A percentile compares a stretch with the other conserved stretches of the same genome.
phyloP scores from a whole-genome alignment of 208 protist genomes.

The Trichomonas vaginalis region DNA sequence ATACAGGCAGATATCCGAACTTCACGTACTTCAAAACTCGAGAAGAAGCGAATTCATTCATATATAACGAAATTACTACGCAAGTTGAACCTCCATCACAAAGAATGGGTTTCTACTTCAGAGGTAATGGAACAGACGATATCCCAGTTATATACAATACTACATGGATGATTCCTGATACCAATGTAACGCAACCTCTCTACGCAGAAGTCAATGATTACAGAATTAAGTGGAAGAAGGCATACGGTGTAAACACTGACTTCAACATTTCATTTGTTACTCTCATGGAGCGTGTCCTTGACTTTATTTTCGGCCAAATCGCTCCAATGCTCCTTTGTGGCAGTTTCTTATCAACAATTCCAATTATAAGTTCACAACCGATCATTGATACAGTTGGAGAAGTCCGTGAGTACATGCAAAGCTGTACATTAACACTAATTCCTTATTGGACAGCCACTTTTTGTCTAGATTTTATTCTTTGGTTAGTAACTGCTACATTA shows the following conservation, averaged over 20 bases:
- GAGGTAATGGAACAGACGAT: not conserved
- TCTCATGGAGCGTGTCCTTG: not conserved
- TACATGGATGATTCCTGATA: not conserved
- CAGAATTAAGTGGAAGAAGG: not conserved
- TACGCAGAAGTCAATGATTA: not conserved
- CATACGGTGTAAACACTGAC: not conserved
- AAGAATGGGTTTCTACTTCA: not conserved
- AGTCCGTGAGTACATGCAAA: not conserved
- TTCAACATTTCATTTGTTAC: not conserved
- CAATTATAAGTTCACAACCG: not conserved
- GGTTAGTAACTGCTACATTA: not conserved
- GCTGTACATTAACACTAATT: not conserved
- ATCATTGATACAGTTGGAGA: not conserved
- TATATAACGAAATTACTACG: not conserved
- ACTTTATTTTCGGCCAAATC: not conserved
- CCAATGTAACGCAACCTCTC: not conserved
- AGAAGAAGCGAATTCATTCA: not conserved
- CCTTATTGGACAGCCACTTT: not conserved
- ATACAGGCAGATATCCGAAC: not conserved
- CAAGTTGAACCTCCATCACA: not conserved
- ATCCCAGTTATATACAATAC: not conserved
- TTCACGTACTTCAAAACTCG: not conserved
- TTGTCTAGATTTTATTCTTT: not conserved
- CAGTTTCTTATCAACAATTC: not conserved
- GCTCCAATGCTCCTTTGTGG: not conserved